These are phyloP conservation scores for Microthlaspi erraticum DNA, from an alignment of 345 rosid genomes.

Conservation along the genomic window DNA sequence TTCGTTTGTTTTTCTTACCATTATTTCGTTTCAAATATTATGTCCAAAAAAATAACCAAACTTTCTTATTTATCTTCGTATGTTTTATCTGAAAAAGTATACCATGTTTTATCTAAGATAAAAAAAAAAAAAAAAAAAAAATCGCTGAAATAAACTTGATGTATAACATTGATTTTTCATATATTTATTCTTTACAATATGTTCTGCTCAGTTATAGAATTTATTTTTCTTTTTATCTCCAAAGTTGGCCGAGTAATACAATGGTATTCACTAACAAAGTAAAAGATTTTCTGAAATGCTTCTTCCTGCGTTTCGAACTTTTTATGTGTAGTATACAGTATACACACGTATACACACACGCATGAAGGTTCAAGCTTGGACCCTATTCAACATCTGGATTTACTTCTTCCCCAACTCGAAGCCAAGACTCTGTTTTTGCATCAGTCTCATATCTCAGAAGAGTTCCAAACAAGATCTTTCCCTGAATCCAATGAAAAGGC, in stretches of 20 bases:
- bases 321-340: slow-evolving; percentile 14
- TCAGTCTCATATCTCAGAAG: slow-evolving; percentile 50
- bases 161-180: not conserved
- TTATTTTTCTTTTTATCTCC: not conserved
- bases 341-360: slow-evolving; percentile 3
- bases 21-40: not conserved
- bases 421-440: slow-evolving; percentile 48
- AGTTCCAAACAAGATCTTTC: slow-evolving; percentile 87
- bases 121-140: not conserved
- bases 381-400: slow-evolving; percentile 43
- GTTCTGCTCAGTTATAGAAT: not conserved
- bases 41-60: too few relatives aligned
- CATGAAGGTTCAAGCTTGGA: slow-evolving; percentile 12
- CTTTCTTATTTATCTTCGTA: not conserved
- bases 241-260: slow-evolving; percentile 18
- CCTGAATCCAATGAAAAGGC: slow-evolving; percentile 55
- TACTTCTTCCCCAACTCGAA: slow-evolving; percentile 71
- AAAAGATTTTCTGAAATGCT: not conserved
- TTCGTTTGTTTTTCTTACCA: not conserved
- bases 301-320: not conserved
- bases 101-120: too few relatives aligned
- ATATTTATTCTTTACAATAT: not conserved
- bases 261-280: slow-evolving; percentile 13
- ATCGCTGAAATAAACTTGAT: not conserved
- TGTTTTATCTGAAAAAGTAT: not conserved